Base-by-base conservation (phyloP, 148 eudicot species). In the Camellia lanceoleosa region DNA sequence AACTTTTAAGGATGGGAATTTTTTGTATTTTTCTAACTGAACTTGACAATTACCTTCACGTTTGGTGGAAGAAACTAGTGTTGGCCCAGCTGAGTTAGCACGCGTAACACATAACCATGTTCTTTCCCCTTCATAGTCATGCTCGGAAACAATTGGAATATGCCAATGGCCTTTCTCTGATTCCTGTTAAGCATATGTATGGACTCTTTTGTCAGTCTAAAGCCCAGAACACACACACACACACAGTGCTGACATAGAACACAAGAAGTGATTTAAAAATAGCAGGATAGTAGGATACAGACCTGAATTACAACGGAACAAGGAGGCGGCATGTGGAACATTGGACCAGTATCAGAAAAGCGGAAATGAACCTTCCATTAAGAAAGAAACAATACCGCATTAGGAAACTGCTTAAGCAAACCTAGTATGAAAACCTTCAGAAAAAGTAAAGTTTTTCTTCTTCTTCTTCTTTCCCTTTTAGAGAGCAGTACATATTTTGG, bases 301-400 rank as follows among this genome's bases (percentile, higher is more conserved):
- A 95, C 98, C 97, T 95, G 97, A 77, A 95, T 93, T 49, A 95
- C 94, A 73, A 93, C 90, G 60, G 97, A 93, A 80, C 88, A 95
- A 43, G 94, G 96, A 67, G 98, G 98, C 7, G 98, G 98, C 98
- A 95, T 93, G 87, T 86, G 92, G 78, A 93, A 90, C 66, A 88
- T 86, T 8, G 91, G 95, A 74, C 97, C 96, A 14, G 73, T 65
- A 68, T 91, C 97, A 52, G 92, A 83, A 87, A 93, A 95, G 70
- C 82, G 87, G 89, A 95, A 91, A 49, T 85, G 95, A 55, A 92
- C 98, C 98, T 94, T 70, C 77, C 72, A 78, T 67, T 58, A 86
- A 54, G 69, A 86, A 68, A 18, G 78, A 78, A 54, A 43, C 46
- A 9, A 56, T 43, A 23, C 56, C 60, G 20, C 20, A 65, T 81